phyloP scores from a whole-genome alignment of 2,329 filamentous ascomycete genomes.

The Aureobasidium uvarum region DNA sequence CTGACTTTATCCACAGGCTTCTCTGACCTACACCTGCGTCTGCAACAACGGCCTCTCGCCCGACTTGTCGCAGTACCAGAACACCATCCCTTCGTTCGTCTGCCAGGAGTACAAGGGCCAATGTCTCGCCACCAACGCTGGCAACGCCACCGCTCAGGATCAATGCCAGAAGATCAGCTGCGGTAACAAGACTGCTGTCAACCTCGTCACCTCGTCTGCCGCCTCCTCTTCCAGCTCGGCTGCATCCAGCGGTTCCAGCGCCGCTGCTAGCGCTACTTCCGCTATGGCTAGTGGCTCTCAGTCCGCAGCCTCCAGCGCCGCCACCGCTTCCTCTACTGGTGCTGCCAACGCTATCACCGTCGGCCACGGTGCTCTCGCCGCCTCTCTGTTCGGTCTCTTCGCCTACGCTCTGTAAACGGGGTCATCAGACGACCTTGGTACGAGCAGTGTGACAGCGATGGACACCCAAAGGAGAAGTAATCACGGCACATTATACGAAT shows the following conservation, averaged over 20 bases:
- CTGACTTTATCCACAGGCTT: conserved; percentile 36
- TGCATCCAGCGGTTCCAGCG: conserved; percentile 32
- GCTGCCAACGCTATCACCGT: conserved; percentile 49
- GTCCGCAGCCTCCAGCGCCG: conserved; percentile 30
- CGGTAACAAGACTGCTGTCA: conserved; percentile 51
- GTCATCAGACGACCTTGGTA: neutral
- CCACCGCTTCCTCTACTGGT: conserved; percentile 34
- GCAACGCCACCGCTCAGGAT: conserved; percentile 41
- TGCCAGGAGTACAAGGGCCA: conserved; percentile 53
- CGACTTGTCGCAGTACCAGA: conserved; percentile 55
- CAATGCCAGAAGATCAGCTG: conserved; percentile 54
- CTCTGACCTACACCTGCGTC: conserved; percentile 56
- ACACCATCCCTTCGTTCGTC: conserved; percentile 61
- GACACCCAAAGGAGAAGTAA: neutral
- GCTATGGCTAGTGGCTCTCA: conserved; percentile 30
- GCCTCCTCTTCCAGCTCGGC: conserved; percentile 31
- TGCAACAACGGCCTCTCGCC: conserved; percentile 57
- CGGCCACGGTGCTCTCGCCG: conserved; percentile 50
- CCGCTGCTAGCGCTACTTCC: conserved; percentile 37
- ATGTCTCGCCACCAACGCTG: conserved; percentile 44
- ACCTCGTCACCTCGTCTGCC: conserved; percentile 39
- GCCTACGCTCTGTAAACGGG: conserved; percentile 56
- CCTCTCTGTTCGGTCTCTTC: conserved; percentile 56
- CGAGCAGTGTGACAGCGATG: neutral
- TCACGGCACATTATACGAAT: conserved; percentile 23